Conservation (phyloP, 2,329 filamentous ascomycete species). For the Huntiella moniliformis region DNA sequence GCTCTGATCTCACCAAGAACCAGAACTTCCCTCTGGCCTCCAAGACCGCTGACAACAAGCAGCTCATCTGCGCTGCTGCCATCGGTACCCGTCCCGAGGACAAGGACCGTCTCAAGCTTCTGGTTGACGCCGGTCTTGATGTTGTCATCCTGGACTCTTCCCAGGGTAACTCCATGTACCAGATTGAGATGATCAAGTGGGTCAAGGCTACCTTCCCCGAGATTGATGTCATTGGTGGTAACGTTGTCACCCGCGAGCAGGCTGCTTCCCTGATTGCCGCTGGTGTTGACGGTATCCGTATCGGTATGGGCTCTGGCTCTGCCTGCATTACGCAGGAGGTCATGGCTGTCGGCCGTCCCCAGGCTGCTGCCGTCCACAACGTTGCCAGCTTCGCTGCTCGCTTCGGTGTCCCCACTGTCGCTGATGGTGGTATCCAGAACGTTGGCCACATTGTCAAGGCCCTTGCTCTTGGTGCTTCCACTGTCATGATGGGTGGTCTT, state of each 20-base stretch:
- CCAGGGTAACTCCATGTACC: slow-evolving; percentile 97
- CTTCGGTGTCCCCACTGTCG: slow-evolving; percentile 95
- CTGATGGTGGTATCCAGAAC: slow-evolving; percentile 94
- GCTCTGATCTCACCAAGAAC: slow-evolving; percentile 97
- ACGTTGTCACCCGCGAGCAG: slow-evolving; percentile 95
- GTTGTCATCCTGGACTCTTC: slow-evolving; percentile 91
- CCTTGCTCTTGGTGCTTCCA: slow-evolving; percentile 79
- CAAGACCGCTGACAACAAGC: slow-evolving; percentile 91
- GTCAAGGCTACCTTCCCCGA: slow-evolving; percentile 71
- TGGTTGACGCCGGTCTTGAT: slow-evolving; percentile 88
- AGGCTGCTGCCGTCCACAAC: slow-evolving; percentile 81
- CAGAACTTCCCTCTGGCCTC: slow-evolving; percentile 90
- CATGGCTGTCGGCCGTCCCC: slow-evolving; percentile 94
- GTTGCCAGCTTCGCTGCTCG: slow-evolving; percentile 76
- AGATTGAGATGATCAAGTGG: slow-evolving; percentile 96
- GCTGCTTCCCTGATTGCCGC: slow-evolving; percentile 81
- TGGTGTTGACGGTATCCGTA: slow-evolving; percentile 87
- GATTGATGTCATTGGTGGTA: slow-evolving; percentile 91
- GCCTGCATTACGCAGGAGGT: slow-evolving; percentile 99
- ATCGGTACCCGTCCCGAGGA: slow-evolving; percentile 92
- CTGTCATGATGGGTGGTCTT: slow-evolving; percentile 98
- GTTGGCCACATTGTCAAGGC: slow-evolving; percentile 98
- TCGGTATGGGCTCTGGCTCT: slow-evolving; percentile 95
- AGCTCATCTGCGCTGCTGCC: slow-evolving; percentile 85
- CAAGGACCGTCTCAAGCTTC: slow-evolving; percentile 64